Evolutionary conservation across 192 early-diverging fungal genomes (phyloP).

Genomic region (Kappamyces sp.): DNA sequence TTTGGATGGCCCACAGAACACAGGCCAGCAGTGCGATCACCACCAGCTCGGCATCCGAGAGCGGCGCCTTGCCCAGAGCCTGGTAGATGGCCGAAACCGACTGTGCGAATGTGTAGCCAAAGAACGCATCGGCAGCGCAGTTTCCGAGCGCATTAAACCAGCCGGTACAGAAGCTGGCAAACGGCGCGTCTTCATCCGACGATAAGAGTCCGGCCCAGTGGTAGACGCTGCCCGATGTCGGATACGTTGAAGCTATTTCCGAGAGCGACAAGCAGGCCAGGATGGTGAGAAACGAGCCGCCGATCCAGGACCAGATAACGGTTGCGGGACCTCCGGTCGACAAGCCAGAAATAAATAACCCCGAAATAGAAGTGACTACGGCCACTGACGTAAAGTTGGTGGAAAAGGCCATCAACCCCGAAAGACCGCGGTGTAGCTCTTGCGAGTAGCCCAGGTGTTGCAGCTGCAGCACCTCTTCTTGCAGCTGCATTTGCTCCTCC

Average conservation of each 20-base stretch:
- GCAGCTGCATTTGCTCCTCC: too few relatives aligned
- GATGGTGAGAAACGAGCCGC: slow-evolving; percentile 22
- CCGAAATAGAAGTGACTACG: slow-evolving; percentile 29
- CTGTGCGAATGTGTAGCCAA: slow-evolving; percentile 18
- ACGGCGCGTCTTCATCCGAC: slow-evolving; percentile 18
- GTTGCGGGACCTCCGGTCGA: slow-evolving; percentile 29
- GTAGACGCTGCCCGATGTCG: slow-evolving; percentile 28
- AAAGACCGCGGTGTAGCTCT: slow-evolving; percentile 27
- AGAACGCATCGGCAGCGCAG: slow-evolving; percentile 21
- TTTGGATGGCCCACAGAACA: background rate
- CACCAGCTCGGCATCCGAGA: background rate
- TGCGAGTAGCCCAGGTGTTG: slow-evolving; percentile 37
- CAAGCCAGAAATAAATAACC: slow-evolving; percentile 23
- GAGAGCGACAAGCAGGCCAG: slow-evolving; percentile 26
- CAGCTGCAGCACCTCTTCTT: slow-evolving; percentile 22
- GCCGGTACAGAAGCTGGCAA: slow-evolving; percentile 24
- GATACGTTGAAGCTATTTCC: slow-evolving; percentile 35
- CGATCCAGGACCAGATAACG: slow-evolving; percentile 34
- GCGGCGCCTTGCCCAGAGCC: background rate
- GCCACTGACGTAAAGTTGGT: slow-evolving; percentile 27
- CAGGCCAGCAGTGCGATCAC: background rate
- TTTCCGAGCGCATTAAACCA: slow-evolving; percentile 37
- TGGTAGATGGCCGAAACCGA: background rate
- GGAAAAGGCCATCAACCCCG: slow-evolving; percentile 29
- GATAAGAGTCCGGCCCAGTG: slow-evolving; percentile 24